A percentile compares a stretch with the other conserved stretches of the same genome.
Conservation (phyloP, 345 rosid genomes). For the Erucastrum elatum region DNA sequence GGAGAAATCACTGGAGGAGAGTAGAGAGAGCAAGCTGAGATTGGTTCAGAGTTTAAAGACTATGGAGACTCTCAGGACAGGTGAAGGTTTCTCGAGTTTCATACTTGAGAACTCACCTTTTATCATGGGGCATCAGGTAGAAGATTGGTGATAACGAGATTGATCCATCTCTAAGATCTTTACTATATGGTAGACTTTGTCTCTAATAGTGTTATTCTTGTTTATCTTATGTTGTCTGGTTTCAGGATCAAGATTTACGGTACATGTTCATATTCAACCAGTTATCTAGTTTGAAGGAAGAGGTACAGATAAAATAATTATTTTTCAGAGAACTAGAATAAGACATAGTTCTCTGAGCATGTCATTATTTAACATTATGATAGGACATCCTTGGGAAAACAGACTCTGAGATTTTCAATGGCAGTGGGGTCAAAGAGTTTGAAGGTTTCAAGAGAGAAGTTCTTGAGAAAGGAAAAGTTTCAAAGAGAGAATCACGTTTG, state of each 20-base stretch:
- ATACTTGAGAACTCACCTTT: conserved; percentile 81
- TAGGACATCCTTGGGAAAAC: conserved; percentile 81
- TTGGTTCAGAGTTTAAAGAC: conserved; percentile 36
- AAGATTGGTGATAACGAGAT: not conserved
- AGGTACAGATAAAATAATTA: conserved; percentile 44
- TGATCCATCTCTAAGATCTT: not conserved
- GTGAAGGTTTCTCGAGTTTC: conserved; percentile 78
- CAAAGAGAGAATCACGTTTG: conserved; percentile 86
- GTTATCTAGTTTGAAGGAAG: conserved; percentile 66
- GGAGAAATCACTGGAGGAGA: conserved; percentile 67
- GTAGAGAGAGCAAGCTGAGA: conserved; percentile 26
- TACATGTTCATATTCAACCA: conserved; percentile 78
- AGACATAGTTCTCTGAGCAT: not conserved
- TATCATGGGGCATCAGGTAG: conserved; percentile 60
- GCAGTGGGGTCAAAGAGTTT: conserved; percentile 75
- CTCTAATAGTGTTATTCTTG: not conserved
- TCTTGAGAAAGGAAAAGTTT: conserved; percentile 68
- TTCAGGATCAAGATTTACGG: conserved; percentile 51
- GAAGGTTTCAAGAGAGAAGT: conserved; percentile 85
- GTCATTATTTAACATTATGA: not conserved
- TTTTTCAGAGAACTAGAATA: not conserved
- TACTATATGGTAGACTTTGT: not conserved
- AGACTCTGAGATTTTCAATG: conserved; percentile 69
- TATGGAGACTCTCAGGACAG: conserved; percentile 65
- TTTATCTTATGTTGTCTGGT: not conserved